phyloP scores from a whole-genome alignment of 1,284 basidiomycete species.

The Moesziomyces sp. region DNA sequence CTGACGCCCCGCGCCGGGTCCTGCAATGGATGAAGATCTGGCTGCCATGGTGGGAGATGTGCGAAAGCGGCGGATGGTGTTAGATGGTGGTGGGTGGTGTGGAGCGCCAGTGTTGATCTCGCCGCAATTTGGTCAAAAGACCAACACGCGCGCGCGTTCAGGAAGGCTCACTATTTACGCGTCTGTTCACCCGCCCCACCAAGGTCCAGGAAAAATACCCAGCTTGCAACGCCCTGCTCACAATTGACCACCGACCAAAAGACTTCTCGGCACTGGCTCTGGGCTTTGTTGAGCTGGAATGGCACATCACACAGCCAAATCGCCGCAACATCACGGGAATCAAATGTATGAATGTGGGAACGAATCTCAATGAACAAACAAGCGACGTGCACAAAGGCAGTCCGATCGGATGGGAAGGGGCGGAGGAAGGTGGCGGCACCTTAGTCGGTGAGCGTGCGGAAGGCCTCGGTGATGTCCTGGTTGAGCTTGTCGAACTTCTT shows the following conservation, averaged over 20 bases:
- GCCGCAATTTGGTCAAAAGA: neutral
- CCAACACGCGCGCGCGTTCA: neutral
- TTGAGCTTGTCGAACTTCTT: constrained; percentile 63
- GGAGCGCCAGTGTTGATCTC: neutral
- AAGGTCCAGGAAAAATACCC: neutral
- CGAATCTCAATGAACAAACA: neutral
- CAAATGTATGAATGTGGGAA: neutral
- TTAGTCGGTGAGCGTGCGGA: constrained; percentile 64
- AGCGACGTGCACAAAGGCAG: constrained; percentile 11
- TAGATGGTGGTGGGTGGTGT: neutral
- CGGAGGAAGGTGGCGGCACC: neutral
- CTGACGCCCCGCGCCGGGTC: constrained; percentile 24
- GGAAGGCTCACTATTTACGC: neutral
- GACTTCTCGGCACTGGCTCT: too few species aligned
- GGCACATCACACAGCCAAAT: neutral
- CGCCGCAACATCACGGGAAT: neutral
- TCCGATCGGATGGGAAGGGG: constrained; percentile 5
- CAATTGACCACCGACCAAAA: too few species aligned
- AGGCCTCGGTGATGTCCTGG: constrained; percentile 63
- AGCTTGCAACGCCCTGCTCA: neutral
- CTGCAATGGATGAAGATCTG: constrained; percentile 30
- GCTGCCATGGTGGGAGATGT: constrained; percentile 21
- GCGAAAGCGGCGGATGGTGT: neutral
- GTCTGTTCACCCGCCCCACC: neutral
- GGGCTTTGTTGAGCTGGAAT: too few species aligned